A percentile compares a stretch with the other conserved stretches of the same genome.
Evolutionary conservation across 2,329 filamentous ascomycete genomes (phyloP).

Genomic region (Fusarium succisae): DNA sequence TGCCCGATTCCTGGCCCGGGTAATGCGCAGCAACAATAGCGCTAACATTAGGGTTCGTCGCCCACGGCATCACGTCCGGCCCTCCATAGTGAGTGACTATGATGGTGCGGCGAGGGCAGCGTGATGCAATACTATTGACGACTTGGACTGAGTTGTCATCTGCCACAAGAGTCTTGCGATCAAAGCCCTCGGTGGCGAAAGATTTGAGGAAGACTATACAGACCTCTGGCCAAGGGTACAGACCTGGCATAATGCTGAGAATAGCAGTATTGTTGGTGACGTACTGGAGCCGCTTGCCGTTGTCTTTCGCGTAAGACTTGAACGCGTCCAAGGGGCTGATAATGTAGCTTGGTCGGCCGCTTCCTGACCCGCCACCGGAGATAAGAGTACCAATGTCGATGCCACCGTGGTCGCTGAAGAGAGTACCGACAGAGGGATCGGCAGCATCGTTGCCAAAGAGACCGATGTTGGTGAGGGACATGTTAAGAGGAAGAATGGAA

Average conservation of each 20-base stretch:
- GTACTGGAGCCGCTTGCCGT: not conserved
- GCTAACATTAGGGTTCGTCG: not conserved
- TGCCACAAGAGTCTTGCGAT: not conserved
- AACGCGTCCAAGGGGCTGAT: not conserved
- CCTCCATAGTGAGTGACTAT: not conserved
- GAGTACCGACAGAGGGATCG: constrained; percentile 49
- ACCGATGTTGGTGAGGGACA: constrained; percentile 60
- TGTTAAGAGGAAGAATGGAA: constrained; percentile 64
- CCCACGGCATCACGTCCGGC: not conserved
- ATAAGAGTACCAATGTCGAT: not conserved
- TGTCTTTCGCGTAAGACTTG: not conserved
- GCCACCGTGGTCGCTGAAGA: not conserved
- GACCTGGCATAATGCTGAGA: not conserved
- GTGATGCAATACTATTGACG: not conserved
- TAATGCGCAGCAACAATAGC: constrained; percentile 75
- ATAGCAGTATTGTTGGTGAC: not conserved
- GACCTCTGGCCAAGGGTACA: not conserved
- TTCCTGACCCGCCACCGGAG: not conserved
- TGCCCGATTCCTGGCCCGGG: constrained; percentile 52
- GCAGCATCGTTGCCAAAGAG: constrained; percentile 70
- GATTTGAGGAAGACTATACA: not conserved
- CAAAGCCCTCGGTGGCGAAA: not conserved
- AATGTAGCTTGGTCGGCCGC: not conserved
- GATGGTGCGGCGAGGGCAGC: not conserved
- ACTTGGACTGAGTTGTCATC: not conserved